Conservation (phyloP, 352 stramenopile species). For the Globisporangium paroecandrum region DNA sequence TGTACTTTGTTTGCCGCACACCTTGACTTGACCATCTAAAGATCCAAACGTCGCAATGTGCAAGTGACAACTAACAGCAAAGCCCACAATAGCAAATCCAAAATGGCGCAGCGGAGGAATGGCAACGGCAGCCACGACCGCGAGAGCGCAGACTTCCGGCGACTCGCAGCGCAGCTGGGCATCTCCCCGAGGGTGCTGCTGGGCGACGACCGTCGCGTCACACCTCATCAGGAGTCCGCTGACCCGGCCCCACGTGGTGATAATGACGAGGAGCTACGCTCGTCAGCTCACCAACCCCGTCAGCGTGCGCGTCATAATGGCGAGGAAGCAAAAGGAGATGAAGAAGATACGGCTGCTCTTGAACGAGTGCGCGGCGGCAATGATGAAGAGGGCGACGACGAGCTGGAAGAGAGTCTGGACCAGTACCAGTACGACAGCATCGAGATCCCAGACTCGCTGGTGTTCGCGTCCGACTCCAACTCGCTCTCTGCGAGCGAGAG, state of each 20-base stretch:
- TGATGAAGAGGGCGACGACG: constrained; percentile 20
- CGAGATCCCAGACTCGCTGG: constrained; percentile 24
- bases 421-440: constrained; percentile 13
- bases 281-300: neutral
- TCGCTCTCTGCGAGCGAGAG: constrained; percentile 53
- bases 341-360: constrained; percentile 2
- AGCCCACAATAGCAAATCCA: neutral
- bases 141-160: constrained; percentile 35
- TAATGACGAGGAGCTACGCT: neutral
- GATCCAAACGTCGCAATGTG: constrained; percentile 10
- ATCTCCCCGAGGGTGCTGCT: constrained; percentile 39
- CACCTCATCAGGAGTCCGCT: constrained; percentile 3
- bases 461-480: constrained; percentile 41
- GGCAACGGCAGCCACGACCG: neutral
- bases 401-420: constrained; percentile 24
- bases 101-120: constrained; percentile 8
- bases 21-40: neutral
- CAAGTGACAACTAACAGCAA: neutral
- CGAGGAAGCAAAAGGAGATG: constrained; percentile 20
- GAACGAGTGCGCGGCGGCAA: constrained; percentile 6
- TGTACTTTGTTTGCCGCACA: no score
- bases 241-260: neutral
- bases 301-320: constrained; percentile 14
- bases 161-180: constrained; percentile 53
- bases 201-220: constrained; percentile 5